These are phyloP conservation scores for Ganoderma sinense DNA, from an alignment of 1,284 basidiomycete genomes.

Conservation along the genomic window DNA sequence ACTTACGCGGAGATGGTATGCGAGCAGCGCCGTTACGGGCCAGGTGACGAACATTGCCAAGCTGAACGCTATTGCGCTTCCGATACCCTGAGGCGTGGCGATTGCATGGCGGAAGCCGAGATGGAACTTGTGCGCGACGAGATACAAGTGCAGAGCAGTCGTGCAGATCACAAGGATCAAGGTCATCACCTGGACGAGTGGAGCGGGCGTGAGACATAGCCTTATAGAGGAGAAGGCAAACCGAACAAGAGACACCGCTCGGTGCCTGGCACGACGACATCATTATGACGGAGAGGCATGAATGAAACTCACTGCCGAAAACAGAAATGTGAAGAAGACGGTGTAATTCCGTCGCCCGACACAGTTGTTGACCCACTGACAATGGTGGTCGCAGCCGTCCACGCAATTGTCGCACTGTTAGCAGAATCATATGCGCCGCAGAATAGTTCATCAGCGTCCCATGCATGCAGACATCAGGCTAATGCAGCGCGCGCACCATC, in stretches of 20 bases:
- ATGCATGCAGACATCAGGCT: background rate
- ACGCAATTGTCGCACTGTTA: conserved; percentile 92
- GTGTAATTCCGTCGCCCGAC: conserved; percentile 93
- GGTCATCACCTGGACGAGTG: conserved; percentile 61
- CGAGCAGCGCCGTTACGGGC: conserved; percentile 80
- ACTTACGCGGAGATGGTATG: conserved; percentile 86
- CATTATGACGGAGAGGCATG: conserved; percentile 11
- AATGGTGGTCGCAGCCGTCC: conserved; percentile 91
- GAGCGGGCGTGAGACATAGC: conserved; percentile 20
- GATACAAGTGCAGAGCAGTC: conserved; percentile 81
- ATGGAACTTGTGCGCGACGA: conserved; percentile 61
- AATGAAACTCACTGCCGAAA: conserved; percentile 66
- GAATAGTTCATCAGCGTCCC: conserved; percentile 9
- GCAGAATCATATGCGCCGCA: conserved; percentile 1
- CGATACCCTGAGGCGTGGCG: conserved; percentile 57
- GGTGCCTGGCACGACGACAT: conserved; percentile 24
- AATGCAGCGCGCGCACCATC: conserved; percentile 63
- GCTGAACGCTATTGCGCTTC: conserved; percentile 81
- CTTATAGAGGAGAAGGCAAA: conserved; percentile 12
- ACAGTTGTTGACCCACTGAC: conserved; percentile 95
- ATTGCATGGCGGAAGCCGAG: conserved; percentile 68
- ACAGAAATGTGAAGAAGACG: conserved; percentile 83
- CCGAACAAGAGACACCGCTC: conserved; percentile 9
- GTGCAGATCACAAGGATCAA: conserved; percentile 82
- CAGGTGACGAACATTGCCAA: conserved; percentile 77